Evolutionary conservation across 2,329 filamentous ascomycete species (phyloP).

Genomic region (Neonectria magnoliae): DNA sequence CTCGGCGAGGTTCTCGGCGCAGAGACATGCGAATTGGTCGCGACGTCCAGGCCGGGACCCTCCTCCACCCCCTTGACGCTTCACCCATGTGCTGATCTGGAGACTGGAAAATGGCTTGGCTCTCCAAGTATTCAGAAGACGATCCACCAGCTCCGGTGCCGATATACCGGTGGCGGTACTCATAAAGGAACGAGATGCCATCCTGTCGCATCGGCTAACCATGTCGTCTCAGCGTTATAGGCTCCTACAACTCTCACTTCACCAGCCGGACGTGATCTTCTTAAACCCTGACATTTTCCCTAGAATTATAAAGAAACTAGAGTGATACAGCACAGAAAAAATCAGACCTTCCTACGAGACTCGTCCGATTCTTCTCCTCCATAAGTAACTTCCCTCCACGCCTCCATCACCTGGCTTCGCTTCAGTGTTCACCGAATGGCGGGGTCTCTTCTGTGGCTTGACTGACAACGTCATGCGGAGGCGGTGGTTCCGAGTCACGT

Average conservation of each 20-base stretch:
- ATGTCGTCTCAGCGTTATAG: too few species aligned
- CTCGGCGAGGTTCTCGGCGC: constrained; percentile 40
- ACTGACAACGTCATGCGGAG: background rate
- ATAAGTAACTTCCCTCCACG: background rate
- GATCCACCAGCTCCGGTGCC: background rate
- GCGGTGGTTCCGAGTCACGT: constrained; percentile 6
- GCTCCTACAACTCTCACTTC: background rate
- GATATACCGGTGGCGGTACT: background rate
- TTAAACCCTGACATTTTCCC: background rate
- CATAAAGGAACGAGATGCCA: background rate
- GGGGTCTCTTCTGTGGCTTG: background rate
- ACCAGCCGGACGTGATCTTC: background rate
- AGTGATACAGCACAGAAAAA: background rate
- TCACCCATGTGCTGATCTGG: background rate
- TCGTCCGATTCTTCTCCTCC: background rate
- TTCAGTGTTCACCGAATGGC: background rate
- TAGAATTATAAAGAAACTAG: background rate
- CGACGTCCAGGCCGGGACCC: constrained; percentile 13
- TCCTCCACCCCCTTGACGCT: constrained; percentile 5
- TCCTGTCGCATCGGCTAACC: background rate
- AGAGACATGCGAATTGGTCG: constrained; percentile 24
- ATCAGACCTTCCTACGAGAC: background rate
- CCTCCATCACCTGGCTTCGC: background rate
- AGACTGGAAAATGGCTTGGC: constrained; percentile 1
- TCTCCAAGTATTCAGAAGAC: background rate